phyloP scores from a whole-genome alignment of 257 asterid species.

The Nicotiana tabacum region DNA sequence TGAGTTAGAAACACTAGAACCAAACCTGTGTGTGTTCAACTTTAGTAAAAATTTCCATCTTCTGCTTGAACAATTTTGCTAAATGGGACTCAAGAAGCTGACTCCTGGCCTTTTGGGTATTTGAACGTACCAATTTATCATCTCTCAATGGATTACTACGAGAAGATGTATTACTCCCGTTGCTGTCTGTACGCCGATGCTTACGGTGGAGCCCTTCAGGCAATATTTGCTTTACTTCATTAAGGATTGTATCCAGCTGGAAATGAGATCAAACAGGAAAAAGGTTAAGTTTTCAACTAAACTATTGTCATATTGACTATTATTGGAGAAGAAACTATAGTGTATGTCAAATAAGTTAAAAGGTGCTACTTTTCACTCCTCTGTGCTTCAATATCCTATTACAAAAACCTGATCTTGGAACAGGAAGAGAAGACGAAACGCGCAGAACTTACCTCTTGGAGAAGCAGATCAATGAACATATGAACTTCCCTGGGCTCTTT shows the following conservation, averaged over 20 bases:
- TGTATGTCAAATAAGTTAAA: neutral
- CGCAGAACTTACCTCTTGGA: slow-evolving; percentile 58
- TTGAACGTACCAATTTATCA: slow-evolving; percentile 67
- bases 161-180: slow-evolving; percentile 87
- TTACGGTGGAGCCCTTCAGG: slow-evolving; percentile 67
- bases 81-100: slow-evolving; percentile 97
- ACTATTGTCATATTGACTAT: slow-evolving; percentile 1
- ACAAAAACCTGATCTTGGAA: neutral
- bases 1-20: slow-evolving; percentile 14
- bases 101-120: slow-evolving; percentile 89
- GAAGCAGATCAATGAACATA: slow-evolving; percentile 93
- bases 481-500: slow-evolving; percentile 99
- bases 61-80: slow-evolving; percentile 90
- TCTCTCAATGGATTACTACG: slow-evolving; percentile 93
- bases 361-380: neutral
- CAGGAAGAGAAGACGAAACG: slow-evolving; percentile 6
- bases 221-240: slow-evolving; percentile 73
- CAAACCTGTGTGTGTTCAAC: slow-evolving; percentile 86
- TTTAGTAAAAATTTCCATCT: slow-evolving; percentile 92
- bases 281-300: neutral
- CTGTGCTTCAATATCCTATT: neutral
- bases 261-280: slow-evolving; percentile 15
- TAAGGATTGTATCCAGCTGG: slow-evolving; percentile 60
- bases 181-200: slow-evolving; percentile 83
- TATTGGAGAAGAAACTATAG: neutral